Conservation (phyloP, 75 land plant species). For the Pinus taeda region DNA sequence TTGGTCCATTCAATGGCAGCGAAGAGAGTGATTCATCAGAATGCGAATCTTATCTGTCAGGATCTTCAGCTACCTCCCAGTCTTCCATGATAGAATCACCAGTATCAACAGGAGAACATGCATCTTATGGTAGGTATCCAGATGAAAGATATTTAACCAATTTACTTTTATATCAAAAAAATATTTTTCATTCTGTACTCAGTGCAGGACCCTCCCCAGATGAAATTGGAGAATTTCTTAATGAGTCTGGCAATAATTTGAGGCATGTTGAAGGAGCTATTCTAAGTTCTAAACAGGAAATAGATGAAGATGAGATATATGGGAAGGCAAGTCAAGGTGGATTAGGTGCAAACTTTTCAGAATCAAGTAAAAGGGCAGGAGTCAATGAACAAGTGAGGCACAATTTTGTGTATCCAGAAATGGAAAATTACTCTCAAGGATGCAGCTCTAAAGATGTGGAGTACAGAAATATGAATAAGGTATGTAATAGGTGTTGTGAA, state of each 20-base stretch:
- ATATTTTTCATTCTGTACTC: neutral
- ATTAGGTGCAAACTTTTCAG: neutral
- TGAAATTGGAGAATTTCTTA: neutral
- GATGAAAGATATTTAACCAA: neutral
- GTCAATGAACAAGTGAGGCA: neutral
- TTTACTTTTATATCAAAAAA: neutral
- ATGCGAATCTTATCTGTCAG: neutral
- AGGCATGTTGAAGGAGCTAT: neutral
- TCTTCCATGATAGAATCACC: neutral
- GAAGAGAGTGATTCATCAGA: constrained; percentile 5
- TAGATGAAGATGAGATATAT: neutral
- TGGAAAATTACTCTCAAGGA: neutral
- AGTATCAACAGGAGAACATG: neutral
- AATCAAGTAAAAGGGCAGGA: neutral
- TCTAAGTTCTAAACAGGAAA: neutral
- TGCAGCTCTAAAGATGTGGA: neutral
- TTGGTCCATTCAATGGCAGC: neutral
- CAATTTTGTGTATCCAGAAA: neutral
- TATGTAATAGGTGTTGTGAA: neutral
- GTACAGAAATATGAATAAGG: neutral
- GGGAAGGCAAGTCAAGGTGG: neutral
- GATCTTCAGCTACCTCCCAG: neutral
- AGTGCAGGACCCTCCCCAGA: neutral
- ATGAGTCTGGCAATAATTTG: neutral
- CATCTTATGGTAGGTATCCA: neutral